Conservation (phyloP, 1,139 yeast species). For the Nakaseomyces glabratus region DNA sequence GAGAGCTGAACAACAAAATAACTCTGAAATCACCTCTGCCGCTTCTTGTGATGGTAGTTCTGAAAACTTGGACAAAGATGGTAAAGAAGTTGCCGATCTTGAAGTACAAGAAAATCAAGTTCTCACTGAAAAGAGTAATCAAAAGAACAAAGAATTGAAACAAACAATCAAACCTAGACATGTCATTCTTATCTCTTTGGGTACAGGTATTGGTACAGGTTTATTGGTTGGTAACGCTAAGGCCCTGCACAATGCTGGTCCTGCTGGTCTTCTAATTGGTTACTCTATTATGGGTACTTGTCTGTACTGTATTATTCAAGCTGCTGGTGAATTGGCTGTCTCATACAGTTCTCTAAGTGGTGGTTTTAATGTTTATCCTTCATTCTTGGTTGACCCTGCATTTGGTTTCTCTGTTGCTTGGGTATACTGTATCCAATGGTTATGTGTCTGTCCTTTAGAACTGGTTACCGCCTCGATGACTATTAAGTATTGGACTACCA, state of each 20-base stretch:
- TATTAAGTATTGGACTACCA: constrained; percentile 40
- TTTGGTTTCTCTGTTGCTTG: constrained; percentile 77
- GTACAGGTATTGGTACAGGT: constrained; percentile 81
- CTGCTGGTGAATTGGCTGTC: constrained; percentile 81
- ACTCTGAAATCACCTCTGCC: constrained; percentile 8
- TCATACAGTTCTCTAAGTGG: constrained; percentile 67
- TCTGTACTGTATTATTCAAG: constrained; percentile 68
- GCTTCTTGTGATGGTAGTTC: not conserved
- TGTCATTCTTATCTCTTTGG: constrained; percentile 66
- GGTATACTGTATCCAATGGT: constrained; percentile 78
- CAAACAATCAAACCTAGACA: constrained; percentile 45
- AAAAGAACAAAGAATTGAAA: constrained; percentile 31
- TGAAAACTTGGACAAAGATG: not conserved
- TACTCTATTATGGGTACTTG: constrained; percentile 59
- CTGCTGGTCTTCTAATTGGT: constrained; percentile 66
- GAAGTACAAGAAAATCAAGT: constrained; percentile 6
- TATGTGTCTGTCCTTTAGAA: constrained; percentile 66
- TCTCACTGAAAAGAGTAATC: constrained; percentile 8
- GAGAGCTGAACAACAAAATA: constrained; percentile 16
- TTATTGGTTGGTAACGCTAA: constrained; percentile 66
- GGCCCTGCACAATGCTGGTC: constrained; percentile 65
- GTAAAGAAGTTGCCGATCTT: constrained; percentile 2
- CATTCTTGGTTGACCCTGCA: constrained; percentile 58
- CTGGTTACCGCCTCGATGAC: constrained; percentile 70
- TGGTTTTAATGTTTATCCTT: constrained; percentile 63